These are phyloP conservation scores for Ustilago trichophora DNA, from an alignment of 1,284 basidiomycete species.

Conservation along the genomic window DNA sequence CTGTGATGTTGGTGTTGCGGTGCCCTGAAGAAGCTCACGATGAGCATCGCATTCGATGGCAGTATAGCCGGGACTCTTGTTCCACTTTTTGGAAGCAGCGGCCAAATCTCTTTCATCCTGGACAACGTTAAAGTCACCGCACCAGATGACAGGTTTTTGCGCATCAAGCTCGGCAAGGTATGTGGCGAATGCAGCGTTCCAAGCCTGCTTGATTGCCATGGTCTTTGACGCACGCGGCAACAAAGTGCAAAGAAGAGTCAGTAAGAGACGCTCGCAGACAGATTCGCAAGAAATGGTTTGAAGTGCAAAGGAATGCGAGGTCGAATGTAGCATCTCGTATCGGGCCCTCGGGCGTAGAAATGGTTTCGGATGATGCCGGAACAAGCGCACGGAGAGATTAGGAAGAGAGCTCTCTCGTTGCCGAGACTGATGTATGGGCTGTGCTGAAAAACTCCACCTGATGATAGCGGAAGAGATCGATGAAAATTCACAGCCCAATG, in stretches of 20 bases:
- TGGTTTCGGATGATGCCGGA: not conserved
- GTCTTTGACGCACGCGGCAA: conserved; percentile 15
- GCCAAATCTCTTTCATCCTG: conserved; percentile 67
- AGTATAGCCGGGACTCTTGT: conserved; percentile 66
- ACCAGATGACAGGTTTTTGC: conserved; percentile 85
- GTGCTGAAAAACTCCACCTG: conserved; percentile 23
- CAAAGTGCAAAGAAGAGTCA: too few species aligned
- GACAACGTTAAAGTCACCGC: conserved; percentile 87
- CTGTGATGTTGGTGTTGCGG: conserved; percentile 46
- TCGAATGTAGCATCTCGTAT: conserved; percentile 32
- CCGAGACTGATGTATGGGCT: conserved; percentile 10
- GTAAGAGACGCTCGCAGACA: too few species aligned
- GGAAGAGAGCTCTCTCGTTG: conserved; percentile 17
- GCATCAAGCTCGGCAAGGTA: conserved; percentile 78
- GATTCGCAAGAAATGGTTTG: too few species aligned
- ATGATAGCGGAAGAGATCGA: conserved; percentile 26
- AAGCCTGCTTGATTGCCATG: conserved; percentile 52
- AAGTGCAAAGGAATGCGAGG: not conserved
- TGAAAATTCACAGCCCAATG: conserved; percentile 9
- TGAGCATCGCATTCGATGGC: conserved; percentile 72
- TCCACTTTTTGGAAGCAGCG: conserved; percentile 68
- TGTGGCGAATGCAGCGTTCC: conserved; percentile 68
- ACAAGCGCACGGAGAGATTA: conserved; percentile 18
- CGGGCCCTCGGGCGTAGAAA: conserved; percentile 29
- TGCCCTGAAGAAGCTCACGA: conserved; percentile 61